Evolutionary conservation across 2,329 filamentous ascomycete species (phyloP).

Genomic region (Penicillium sp.): DNA sequence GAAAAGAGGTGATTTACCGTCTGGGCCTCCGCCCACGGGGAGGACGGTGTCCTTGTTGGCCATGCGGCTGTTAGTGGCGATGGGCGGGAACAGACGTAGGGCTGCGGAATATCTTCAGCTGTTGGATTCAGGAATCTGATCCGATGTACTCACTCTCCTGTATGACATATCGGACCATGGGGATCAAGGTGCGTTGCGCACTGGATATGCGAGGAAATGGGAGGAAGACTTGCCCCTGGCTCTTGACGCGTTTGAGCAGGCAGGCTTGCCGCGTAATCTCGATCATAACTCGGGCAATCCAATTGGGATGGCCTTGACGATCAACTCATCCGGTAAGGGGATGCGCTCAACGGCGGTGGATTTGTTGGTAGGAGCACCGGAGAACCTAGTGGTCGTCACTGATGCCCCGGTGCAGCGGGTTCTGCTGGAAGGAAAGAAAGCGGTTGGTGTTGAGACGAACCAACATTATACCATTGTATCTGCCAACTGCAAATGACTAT

Average conservation of each 20-base stretch:
- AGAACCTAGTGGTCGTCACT: constrained; percentile 55
- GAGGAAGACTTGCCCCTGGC: constrained; percentile 17
- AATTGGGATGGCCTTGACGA: constrained; percentile 52
- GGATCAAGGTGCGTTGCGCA: constrained; percentile 13
- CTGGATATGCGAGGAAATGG: constrained; percentile 20
- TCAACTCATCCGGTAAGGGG: constrained; percentile 51
- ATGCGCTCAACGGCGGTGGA: constrained; percentile 53
- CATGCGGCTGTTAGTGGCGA: constrained; percentile 7
- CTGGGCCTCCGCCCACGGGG: constrained; percentile 23
- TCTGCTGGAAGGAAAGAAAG: constrained; percentile 47
- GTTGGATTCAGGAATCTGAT: background rate
- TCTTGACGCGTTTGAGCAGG: constrained; percentile 47
- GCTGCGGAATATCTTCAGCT: background rate
- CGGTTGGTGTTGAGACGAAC: constrained; percentile 46
- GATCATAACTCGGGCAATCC: constrained; percentile 60
- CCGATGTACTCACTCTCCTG: background rate
- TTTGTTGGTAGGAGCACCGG: constrained; percentile 44
- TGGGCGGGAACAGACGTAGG: constrained; percentile 13
- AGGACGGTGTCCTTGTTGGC: constrained; percentile 22
- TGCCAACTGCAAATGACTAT: background rate
- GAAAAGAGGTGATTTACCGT: constrained; percentile 3
- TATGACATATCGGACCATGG: constrained; percentile 11
- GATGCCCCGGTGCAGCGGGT: constrained; percentile 50
- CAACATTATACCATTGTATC: constrained; percentile 24
- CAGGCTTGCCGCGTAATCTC: constrained; percentile 51